These are phyloP conservation scores for Jasminum sambac DNA, from an alignment of 257 asterid species.

Conservation along the genomic window DNA sequence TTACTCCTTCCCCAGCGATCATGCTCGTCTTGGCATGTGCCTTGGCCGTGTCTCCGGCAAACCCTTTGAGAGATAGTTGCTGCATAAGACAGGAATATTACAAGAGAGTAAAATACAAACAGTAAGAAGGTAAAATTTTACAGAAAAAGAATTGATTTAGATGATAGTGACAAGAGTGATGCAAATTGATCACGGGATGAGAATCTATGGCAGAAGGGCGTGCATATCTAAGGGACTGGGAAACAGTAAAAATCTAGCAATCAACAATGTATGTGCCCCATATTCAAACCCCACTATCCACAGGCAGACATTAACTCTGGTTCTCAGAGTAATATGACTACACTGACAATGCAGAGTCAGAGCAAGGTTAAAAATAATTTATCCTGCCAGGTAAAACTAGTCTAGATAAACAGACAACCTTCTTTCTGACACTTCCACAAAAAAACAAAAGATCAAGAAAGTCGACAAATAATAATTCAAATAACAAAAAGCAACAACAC, in stretches of 20 bases:
- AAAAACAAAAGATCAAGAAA: neutral
- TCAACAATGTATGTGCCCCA: conserved; percentile 14
- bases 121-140: neutral
- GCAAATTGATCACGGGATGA: conserved; percentile 9
- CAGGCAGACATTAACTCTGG: conserved; percentile 22
- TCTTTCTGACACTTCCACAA: neutral
- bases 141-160: neutral
- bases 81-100: conserved; percentile 28
- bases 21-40: conserved; percentile 97
- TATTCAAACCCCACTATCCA: conserved; percentile 32
- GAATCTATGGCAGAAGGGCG: neutral
- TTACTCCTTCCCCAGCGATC: conserved; percentile 99
- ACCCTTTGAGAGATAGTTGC: conserved; percentile 97
- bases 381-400: neutral
- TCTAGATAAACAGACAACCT: neutral
- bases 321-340: conserved; percentile 27
- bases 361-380: neutral
- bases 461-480: neutral
- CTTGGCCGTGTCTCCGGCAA: conserved; percentile 97
- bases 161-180: neutral
- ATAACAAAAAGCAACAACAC: conserved; percentile 4
- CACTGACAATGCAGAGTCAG: conserved; percentile 13
- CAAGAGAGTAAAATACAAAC: conserved; percentile 23
- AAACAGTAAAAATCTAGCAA: conserved; percentile 31
- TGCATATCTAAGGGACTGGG: conserved; percentile 1